These are phyloP conservation scores for Fusarium keratoplasticum DNA, from an alignment of 2,329 filamentous ascomycete genomes.

Conservation along the genomic window DNA sequence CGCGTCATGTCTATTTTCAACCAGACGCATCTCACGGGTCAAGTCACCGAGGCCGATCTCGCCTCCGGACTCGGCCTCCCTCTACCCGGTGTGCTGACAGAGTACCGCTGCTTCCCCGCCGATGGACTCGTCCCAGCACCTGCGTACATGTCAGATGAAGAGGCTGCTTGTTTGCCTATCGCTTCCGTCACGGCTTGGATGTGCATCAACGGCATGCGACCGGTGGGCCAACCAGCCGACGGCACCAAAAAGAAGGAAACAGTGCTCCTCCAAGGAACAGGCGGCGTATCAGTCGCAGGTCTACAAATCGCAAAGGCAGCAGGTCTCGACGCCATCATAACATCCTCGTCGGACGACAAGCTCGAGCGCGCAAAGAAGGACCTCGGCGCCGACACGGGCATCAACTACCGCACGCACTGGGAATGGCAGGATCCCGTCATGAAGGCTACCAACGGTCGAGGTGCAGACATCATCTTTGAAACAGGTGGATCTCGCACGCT, in stretches of 20 bases:
- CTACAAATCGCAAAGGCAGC: conserved; percentile 66
- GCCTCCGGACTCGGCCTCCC: conserved; percentile 70
- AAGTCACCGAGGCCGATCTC: conserved; percentile 67
- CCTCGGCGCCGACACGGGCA: conserved; percentile 63
- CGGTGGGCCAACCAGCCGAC: conserved; percentile 59
- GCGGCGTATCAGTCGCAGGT: conserved; percentile 63
- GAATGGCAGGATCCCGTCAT: conserved; percentile 64
- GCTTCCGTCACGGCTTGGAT: conserved; percentile 74
- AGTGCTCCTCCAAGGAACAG: conserved; percentile 66
- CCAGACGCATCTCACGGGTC: conserved; percentile 67
- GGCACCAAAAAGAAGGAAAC: conserved; percentile 40
- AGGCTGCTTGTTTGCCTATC: conserved; percentile 71
- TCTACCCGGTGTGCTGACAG: conserved; percentile 66
- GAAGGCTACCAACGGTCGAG: conserved; percentile 56
- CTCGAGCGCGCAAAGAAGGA: conserved; percentile 56
- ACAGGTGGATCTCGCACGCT: conserved; percentile 65
- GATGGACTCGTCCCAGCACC: conserved; percentile 67
- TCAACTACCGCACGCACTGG: conserved; percentile 66
- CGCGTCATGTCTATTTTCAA: conserved; percentile 76
- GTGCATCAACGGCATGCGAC: conserved; percentile 70
- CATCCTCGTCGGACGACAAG: conserved; percentile 65
- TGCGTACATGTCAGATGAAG: conserved; percentile 66
- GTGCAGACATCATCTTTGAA: conserved; percentile 68
- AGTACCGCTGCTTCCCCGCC: conserved; percentile 70
- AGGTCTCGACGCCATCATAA: conserved; percentile 63